Conservation (phyloP, 768 basidiomycete genomes). For the Epithele typhae region DNA sequence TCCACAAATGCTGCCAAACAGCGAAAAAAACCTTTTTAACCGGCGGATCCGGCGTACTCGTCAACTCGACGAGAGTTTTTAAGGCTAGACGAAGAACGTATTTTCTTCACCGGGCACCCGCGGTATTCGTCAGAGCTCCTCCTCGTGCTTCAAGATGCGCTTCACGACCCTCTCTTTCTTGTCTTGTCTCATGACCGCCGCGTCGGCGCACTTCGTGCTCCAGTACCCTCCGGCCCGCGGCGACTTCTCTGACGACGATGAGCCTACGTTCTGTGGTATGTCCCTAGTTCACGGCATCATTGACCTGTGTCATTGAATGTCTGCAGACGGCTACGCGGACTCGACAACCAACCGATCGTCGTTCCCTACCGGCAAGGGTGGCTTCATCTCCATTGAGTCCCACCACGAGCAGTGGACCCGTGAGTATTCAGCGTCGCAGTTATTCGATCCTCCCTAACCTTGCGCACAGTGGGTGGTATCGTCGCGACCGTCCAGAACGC, state of each 20-base stretch:
- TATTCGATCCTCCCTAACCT: neutral
- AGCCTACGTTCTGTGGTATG: constrained; percentile 67
- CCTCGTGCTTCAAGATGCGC: constrained; percentile 26
- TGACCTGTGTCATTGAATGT: neutral
- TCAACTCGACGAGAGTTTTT: too few relatives aligned
- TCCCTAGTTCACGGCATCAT: constrained; percentile 1
- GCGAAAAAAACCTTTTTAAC: too few relatives aligned
- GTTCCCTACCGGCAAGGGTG: constrained; percentile 59
- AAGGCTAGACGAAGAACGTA: too few relatives aligned
- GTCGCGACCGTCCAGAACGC: constrained; percentile 56
- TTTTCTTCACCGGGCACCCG: constrained; percentile 2
- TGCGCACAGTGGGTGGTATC: constrained; percentile 43
- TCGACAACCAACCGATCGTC: constrained; percentile 52
- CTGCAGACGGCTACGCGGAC: constrained; percentile 57
- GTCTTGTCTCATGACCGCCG: constrained; percentile 27
- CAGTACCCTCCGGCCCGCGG: constrained; percentile 75
- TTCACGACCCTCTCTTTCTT: constrained; percentile 33
- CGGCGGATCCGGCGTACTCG: too few relatives aligned
- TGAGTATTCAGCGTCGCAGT: constrained; percentile 28
- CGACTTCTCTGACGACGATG: constrained; percentile 53
- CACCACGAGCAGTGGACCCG: constrained; percentile 62
- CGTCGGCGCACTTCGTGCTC: constrained; percentile 71
- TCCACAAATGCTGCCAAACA: too few relatives aligned
- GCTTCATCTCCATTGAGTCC: constrained; percentile 59
- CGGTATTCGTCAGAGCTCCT: neutral